These are phyloP conservation scores for Cenchrus americanus DNA, from an alignment of 176 grass and related monocot species.

Conservation along the genomic window DNA sequence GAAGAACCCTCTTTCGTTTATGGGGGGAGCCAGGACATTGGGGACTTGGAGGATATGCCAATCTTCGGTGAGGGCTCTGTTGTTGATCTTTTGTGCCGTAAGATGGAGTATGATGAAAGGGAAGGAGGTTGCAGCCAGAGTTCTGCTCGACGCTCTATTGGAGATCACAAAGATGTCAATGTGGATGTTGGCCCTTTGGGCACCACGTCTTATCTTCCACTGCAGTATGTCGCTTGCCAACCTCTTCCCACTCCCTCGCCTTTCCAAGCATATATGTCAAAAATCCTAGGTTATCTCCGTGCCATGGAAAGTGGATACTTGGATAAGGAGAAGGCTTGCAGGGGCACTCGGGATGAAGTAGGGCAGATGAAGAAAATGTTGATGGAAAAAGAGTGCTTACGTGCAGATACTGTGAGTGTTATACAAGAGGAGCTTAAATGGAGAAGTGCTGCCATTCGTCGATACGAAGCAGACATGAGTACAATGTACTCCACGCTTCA, in stretches of 20 bases:
- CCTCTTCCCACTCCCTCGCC: background rate
- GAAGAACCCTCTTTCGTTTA: background rate
- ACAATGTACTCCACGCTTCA: background rate
- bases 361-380: background rate
- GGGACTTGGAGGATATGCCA: conserved; percentile 27
- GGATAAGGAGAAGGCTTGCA: background rate
- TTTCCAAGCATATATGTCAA: background rate
- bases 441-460: background rate
- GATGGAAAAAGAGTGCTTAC: conserved; percentile 13
- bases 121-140: background rate
- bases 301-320: background rate
- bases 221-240: background rate
- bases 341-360: background rate
- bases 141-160: background rate
- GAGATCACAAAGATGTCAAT: background rate
- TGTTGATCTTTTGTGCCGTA: background rate
- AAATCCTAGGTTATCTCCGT: background rate
- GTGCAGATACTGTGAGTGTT: background rate
- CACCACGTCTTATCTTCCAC: background rate
- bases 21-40: background rate
- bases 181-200: background rate
- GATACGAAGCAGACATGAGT: background rate
- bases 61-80: conserved; percentile 22
- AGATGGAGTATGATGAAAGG: background rate
- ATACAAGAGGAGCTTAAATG: background rate